phyloP scores from a whole-genome alignment of 2,329 filamentous ascomycete species.

The Calonectria multiphialidica region DNA sequence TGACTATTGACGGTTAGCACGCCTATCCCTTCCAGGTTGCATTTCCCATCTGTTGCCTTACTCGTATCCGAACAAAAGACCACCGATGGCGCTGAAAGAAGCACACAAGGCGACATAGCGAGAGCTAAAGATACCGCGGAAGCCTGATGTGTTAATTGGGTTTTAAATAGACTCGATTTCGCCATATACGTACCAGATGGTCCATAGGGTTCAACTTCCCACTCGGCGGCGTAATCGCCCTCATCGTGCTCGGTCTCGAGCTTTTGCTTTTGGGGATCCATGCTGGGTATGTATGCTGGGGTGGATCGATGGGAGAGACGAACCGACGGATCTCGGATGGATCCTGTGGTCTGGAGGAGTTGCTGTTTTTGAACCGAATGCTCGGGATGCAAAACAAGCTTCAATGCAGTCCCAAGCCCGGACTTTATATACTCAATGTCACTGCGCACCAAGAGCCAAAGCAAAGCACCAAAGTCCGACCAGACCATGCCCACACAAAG shows the following conservation, averaged over 20 bases:
- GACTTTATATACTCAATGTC: slow-evolving; percentile 17
- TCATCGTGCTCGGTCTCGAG: slow-evolving; percentile 38
- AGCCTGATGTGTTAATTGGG: slow-evolving; percentile 34
- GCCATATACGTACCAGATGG: slow-evolving; percentile 33
- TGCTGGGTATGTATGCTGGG: neutral
- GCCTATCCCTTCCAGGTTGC: neutral
- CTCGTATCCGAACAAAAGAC: slow-evolving; percentile 54
- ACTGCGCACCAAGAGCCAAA: neutral
- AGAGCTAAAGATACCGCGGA: slow-evolving; percentile 47
- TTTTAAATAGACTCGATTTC: neutral
- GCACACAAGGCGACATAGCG: slow-evolving; percentile 50
- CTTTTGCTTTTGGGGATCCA: slow-evolving; percentile 31
- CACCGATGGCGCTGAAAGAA: slow-evolving; percentile 51
- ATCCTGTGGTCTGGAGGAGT: neutral
- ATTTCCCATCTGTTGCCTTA: neutral
- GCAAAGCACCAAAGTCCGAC: neutral
- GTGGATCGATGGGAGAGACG: neutral
- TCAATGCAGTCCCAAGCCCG: neutral
- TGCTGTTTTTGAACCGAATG: neutral
- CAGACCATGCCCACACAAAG: neutral
- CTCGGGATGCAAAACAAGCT: slow-evolving; percentile 1
- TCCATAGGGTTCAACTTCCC: slow-evolving; percentile 38
- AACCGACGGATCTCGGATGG: neutral
- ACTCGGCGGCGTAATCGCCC: slow-evolving; percentile 24
- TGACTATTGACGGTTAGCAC: slow-evolving; percentile 39